Conservation (phyloP, 148 eudicot species). For the Fagopyrum esculentum region DNA sequence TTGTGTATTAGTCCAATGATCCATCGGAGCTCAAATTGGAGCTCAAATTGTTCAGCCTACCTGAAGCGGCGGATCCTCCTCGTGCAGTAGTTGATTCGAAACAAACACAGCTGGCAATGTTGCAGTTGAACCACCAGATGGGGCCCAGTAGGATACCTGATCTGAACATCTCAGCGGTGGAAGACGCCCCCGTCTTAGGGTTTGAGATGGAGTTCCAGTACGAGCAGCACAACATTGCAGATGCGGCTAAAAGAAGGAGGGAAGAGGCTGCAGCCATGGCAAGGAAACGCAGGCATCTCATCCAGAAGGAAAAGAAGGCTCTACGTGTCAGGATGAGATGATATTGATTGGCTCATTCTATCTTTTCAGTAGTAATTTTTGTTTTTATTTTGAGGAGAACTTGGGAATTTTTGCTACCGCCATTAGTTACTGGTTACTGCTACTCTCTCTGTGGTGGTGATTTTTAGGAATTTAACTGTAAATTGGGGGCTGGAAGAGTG, state of each 20-base stretch:
- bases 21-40: not conserved
- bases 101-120: not conserved
- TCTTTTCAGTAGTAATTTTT: too few relatives aligned
- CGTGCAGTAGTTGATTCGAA: not conserved
- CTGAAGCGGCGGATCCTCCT: constrained; percentile 2
- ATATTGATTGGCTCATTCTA: too few relatives aligned
- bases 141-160: constrained; percentile 7
- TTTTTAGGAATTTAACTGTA: too few relatives aligned
- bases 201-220: not conserved
- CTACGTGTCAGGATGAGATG: not conserved
- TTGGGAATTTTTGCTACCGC: too few relatives aligned
- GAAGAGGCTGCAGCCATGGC: constrained; percentile 11
- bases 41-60: not conserved
- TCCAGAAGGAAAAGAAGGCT: constrained; percentile 6
- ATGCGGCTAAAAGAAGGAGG: not conserved
- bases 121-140: not conserved
- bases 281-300: constrained; percentile 10
- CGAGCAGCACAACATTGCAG: not conserved
- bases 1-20: not conserved
- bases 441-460: too few relatives aligned
- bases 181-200: not conserved
- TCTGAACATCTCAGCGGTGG: constrained; percentile 8
- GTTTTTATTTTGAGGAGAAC: too few relatives aligned
- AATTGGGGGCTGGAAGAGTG: too few relatives aligned
- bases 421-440: too few relatives aligned